These are phyloP conservation scores for Cyclanthera cordifolia DNA, from an alignment of 306 rosid species.

Conservation along the genomic window DNA sequence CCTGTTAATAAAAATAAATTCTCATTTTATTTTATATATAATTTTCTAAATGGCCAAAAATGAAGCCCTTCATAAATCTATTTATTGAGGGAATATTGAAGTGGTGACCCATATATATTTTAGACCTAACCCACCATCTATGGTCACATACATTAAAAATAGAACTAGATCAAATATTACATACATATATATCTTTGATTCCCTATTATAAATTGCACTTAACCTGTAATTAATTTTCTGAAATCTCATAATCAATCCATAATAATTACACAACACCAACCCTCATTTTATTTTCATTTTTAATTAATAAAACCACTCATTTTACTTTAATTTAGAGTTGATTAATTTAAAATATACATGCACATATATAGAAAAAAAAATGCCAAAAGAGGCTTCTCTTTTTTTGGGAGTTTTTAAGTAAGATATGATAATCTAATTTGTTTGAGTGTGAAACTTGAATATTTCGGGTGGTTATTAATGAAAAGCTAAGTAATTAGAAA, in stretches of 20 bases:
- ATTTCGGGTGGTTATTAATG: too few relatives aligned
- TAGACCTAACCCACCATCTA: neutral
- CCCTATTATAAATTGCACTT: too few relatives aligned
- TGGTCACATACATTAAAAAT: neutral
- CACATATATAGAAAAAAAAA: neutral
- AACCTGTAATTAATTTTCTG: too few relatives aligned
- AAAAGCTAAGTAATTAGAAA: too few relatives aligned
- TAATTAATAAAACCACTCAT: too few relatives aligned
- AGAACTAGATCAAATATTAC: neutral
- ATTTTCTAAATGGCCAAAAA: neutral
- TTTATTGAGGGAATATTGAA: neutral
- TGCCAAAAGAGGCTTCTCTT: too few relatives aligned
- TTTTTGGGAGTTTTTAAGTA: too few relatives aligned
- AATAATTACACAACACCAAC: too few relatives aligned
- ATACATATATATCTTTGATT: neutral
- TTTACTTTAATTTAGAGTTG: neutral
- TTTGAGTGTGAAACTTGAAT: too few relatives aligned
- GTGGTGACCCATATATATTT: neutral
- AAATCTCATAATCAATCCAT: too few relatives aligned
- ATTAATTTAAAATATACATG: neutral
- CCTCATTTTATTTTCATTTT: too few relatives aligned
- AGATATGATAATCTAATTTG: too few relatives aligned
- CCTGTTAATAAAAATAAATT: constrained; percentile 22
- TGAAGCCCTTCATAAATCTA: neutral
- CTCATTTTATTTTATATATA: neutral